Evolutionary conservation across 306 rosid genomes (phyloP), one percentile per base, ranked within the genome.

Genomic region (Glycine soja): DNA sequence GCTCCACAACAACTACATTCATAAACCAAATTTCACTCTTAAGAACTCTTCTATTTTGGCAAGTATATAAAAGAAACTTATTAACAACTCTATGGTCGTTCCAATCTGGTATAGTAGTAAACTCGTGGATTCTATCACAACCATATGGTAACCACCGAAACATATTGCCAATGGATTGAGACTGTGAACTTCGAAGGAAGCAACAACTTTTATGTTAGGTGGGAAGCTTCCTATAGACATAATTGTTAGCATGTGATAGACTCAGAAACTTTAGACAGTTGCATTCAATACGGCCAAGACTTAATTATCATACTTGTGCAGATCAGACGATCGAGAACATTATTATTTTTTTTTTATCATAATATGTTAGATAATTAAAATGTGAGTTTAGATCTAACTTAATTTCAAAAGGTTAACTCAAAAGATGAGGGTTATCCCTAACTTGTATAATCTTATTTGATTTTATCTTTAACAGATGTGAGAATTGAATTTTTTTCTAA

Each of bases 221-320:
- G 2, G 30, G 30, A 24, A 24, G 30, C 30, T 24, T 24, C 30
- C 30, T 24, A 24, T 24, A 24, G 30, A 24, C 30, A 24, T 24
- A 24, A 24, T 46, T 46, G 51, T 46, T 10, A 13, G 40, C 80
- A 61, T 30, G 45, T 11, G 4, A 73, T 73, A 10, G 1, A 11
- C 53, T 48, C 53, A 40, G 30, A 24, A 24, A 24, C 30, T 24
- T 24, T 24, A 24, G 30, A 24, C 30, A 2, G 32, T 76, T 62
- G 61, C 62, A 76, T 48, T 77, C 74, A 77, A 38, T 77, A 43
- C 34, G 10, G 24, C 18, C 24, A 34, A 50, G 18, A 65, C 74
- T 30, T 76, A 7, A 5, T 47, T 65, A 46, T 76, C 46, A 24
- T 1, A 24, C 1, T 24, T 1, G 30, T 24, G 30, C 2, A 24